Conservation (phyloP, 345 rosid species). For the Eucalyptus lansdowneana region DNA sequence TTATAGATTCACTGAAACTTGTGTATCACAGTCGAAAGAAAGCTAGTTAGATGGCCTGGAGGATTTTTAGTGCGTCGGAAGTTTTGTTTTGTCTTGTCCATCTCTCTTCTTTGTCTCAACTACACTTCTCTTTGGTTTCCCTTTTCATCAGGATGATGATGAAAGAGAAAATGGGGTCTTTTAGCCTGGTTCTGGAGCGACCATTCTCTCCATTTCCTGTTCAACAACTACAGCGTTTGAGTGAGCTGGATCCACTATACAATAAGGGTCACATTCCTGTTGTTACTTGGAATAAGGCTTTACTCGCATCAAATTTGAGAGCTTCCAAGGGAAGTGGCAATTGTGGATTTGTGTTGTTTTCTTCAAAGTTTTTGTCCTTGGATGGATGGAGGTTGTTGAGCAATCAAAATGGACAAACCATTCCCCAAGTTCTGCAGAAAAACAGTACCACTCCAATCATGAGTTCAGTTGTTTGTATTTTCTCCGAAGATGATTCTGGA, state of each 20-base stretch:
- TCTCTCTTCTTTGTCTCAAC: neutral
- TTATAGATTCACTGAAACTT: neutral
- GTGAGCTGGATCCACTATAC: constrained; percentile 50
- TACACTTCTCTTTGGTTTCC: constrained; percentile 14
- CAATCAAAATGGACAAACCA: constrained; percentile 20
- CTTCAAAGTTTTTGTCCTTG: constrained; percentile 51
- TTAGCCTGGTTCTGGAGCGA: constrained; percentile 76
- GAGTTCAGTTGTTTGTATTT: constrained; percentile 51
- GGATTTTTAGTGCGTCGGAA: neutral
- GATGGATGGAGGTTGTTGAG: constrained; percentile 50
- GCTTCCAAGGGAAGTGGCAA: constrained; percentile 42
- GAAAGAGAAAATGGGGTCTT: constrained; percentile 38
- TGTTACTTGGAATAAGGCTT: constrained; percentile 57
- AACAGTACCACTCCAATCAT: constrained; percentile 26
- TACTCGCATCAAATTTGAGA: constrained; percentile 42
- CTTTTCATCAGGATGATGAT: constrained; percentile 60
- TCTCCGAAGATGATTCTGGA: constrained; percentile 59
- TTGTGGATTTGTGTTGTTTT: constrained; percentile 70
- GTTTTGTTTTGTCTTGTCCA: neutral
- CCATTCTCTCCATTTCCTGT: constrained; percentile 78
- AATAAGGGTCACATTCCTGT: constrained; percentile 66
- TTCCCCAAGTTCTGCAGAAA: constrained; percentile 8
- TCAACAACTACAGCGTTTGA: constrained; percentile 32
- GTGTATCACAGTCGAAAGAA: neutral
- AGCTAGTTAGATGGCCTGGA: neutral